A percentile compares a stretch with the other conserved stretches of the same genome.
phyloP scores from a whole-genome alignment of 129 eudicot genomes.

The Artemisia tridentata region DNA sequence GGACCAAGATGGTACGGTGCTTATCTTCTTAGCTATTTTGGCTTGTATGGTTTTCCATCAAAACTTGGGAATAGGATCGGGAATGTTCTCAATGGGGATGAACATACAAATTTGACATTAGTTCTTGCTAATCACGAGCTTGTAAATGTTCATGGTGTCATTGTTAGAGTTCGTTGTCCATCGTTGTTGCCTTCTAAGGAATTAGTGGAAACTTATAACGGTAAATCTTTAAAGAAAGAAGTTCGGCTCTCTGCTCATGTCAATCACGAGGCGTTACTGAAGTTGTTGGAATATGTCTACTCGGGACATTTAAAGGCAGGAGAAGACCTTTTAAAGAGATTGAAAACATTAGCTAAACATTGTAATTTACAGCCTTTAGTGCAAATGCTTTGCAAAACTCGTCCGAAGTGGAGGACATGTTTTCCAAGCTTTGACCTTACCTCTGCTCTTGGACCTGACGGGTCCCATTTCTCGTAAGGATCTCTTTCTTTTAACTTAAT shows the following conservation, averaged over 20 bases:
- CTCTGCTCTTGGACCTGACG: constrained; percentile 65
- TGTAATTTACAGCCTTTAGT: constrained; percentile 60
- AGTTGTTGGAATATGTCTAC: constrained; percentile 70
- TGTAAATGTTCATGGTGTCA: constrained; percentile 58
- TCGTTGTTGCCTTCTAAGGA: constrained; percentile 53
- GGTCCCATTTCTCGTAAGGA: constrained; percentile 61
- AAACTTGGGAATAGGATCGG: constrained; percentile 57
- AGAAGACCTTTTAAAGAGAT: constrained; percentile 56
- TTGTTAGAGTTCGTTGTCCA: constrained; percentile 71
- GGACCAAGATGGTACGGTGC: constrained; percentile 74
- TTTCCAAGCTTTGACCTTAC: constrained; percentile 62
- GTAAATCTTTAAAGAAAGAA: constrained; percentile 29
- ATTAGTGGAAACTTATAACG: constrained; percentile 24
- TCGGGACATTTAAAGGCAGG: constrained; percentile 62
- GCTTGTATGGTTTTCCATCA: constrained; percentile 64
- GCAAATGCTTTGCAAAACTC: constrained; percentile 48
- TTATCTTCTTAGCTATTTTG: constrained; percentile 63
- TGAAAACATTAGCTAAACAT: constrained; percentile 66
- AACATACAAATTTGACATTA: constrained; percentile 56
- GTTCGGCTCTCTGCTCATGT: constrained; percentile 73
- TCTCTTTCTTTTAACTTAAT: constrained; percentile 14
- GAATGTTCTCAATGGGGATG: constrained; percentile 42
- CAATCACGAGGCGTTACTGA: constrained; percentile 51
- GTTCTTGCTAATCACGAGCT: constrained; percentile 47
- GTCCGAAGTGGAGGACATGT: constrained; percentile 70